Percentiles rank a stretch among this genome's conserved stretches.
These are phyloP conservation scores for Cymbopogon flexuosus DNA, from an alignment of 202 grass and related monocot species.

Conservation along the genomic window DNA sequence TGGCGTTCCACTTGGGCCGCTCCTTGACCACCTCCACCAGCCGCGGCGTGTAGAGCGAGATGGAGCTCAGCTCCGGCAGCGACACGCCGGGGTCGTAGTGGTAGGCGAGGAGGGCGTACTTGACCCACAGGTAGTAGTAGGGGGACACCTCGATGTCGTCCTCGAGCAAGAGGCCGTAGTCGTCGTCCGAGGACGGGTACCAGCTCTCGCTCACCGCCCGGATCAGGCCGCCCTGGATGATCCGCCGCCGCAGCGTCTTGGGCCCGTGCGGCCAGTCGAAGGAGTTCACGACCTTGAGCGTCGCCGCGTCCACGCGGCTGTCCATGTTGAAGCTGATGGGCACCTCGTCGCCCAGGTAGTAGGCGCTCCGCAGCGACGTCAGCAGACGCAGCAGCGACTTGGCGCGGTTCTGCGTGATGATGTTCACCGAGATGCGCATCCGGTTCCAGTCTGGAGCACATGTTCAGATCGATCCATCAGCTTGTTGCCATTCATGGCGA, in stretches of 20 bases:
- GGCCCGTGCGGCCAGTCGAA: constrained; percentile 71
- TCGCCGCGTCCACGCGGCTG: constrained; percentile 73
- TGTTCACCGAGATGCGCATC: constrained; percentile 92
- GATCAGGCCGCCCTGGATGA: constrained; percentile 92
- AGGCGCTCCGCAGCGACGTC: constrained; percentile 54
- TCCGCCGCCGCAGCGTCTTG: constrained; percentile 62
- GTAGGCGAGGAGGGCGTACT: constrained; percentile 84
- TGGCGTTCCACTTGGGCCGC: constrained; percentile 76
- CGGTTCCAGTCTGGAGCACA: constrained; percentile 42
- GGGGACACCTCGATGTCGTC: constrained; percentile 98
- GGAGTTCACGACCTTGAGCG: constrained; percentile 49
- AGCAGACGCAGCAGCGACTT: constrained; percentile 61
- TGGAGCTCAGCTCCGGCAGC: constrained; percentile 73
- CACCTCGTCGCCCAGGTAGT: constrained; percentile 83
- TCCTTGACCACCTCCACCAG: constrained; percentile 86
- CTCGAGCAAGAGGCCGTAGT: constrained; percentile 81
- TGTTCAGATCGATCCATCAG: no score
- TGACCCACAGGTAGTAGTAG: constrained; percentile 95
- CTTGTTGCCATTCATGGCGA: no score
- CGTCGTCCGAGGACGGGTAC: constrained; percentile 74
- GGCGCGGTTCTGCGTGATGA: constrained; percentile 79
- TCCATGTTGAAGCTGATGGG: constrained; percentile 97
- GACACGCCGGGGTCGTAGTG: constrained; percentile 66
- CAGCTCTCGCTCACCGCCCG: constrained; percentile 95
- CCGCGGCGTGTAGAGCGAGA: constrained; percentile 93